Conservation (phyloP, 1,284 basidiomycete species). For the Apiotrichum mycotoxinovorans region DNA sequence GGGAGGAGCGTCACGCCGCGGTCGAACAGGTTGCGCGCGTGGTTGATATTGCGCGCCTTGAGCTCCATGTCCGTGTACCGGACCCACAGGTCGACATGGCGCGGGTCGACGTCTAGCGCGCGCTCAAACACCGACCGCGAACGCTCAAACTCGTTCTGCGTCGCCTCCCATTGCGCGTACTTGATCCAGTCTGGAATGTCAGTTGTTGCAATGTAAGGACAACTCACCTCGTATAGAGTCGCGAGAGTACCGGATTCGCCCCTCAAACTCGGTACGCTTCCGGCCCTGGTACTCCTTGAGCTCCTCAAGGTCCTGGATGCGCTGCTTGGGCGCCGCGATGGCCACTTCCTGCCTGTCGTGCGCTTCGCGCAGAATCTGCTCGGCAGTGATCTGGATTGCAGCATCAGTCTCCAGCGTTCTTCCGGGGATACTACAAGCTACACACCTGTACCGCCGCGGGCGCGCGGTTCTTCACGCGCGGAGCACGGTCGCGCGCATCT, state of each 20-base stretch:
- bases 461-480: conserved; percentile 86
- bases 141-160: conserved; percentile 90
- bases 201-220: not conserved
- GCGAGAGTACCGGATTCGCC: conserved; percentile 83
- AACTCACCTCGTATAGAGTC: conserved; percentile 47
- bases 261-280: conserved; percentile 95
- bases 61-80: conserved; percentile 98
- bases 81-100: conserved; percentile 86
- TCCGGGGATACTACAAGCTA: no score
- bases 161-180: conserved; percentile 74
- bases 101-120: conserved; percentile 89
- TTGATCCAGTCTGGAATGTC: conserved; percentile 56
- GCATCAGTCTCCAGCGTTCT: no score
- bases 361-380: conserved; percentile 95
- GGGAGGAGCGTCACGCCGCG: conserved; percentile 93
- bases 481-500: conserved; percentile 50
- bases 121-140: conserved; percentile 94
- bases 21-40: conserved; percentile 94
- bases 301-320: conserved; percentile 96
- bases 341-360: conserved; percentile 94
- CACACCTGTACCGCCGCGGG: conserved; percentile 81
- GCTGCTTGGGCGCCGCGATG: conserved; percentile 85
- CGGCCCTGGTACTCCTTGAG: conserved; percentile 91
- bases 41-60: conserved; percentile 93
- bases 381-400: conserved; percentile 76